A percentile compares a stretch with the other conserved stretches of the same genome.
Conservation (phyloP, 768 basidiomycete species). For the Hericium coralloides region DNA sequence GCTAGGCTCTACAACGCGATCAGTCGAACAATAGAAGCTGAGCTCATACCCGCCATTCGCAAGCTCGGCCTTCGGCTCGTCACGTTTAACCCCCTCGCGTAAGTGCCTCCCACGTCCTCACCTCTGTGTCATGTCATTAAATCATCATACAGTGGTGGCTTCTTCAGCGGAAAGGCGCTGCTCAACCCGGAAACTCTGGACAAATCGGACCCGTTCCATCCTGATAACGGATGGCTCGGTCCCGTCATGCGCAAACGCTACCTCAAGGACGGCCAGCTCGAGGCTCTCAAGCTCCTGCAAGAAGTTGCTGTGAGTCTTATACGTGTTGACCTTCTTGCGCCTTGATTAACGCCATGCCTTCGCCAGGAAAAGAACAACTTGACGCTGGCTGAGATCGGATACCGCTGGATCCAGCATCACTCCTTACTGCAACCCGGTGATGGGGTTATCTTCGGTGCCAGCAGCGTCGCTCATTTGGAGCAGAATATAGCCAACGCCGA, state of each 20-base stretch:
- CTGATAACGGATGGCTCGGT: constrained; percentile 24
- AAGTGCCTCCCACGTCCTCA: constrained; percentile 3
- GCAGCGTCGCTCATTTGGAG: constrained; percentile 34
- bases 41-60: constrained; percentile 47
- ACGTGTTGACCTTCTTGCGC: neutral
- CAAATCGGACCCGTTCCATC: constrained; percentile 34
- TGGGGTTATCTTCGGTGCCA: constrained; percentile 42
- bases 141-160: constrained; percentile 32
- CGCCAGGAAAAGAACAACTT: constrained; percentile 35
- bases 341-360: neutral
- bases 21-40: constrained; percentile 37
- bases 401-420: constrained; percentile 58
- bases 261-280: constrained; percentile 32
- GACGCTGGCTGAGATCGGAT: constrained; percentile 43
- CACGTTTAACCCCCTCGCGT: constrained; percentile 49
- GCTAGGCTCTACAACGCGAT: constrained; percentile 39
- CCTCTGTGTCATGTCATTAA: neutral
- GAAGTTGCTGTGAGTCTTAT: constrained; percentile 27
- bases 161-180: constrained; percentile 46
- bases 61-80: constrained; percentile 51
- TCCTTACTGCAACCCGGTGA: constrained; percentile 33
- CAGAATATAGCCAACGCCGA: constrained; percentile 37
- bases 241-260: constrained; percentile 38
- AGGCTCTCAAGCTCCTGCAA: constrained; percentile 33
- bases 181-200: constrained; percentile 24